Conservation (phyloP, 768 basidiomycete genomes). For the Suillus cothurnatus region DNA sequence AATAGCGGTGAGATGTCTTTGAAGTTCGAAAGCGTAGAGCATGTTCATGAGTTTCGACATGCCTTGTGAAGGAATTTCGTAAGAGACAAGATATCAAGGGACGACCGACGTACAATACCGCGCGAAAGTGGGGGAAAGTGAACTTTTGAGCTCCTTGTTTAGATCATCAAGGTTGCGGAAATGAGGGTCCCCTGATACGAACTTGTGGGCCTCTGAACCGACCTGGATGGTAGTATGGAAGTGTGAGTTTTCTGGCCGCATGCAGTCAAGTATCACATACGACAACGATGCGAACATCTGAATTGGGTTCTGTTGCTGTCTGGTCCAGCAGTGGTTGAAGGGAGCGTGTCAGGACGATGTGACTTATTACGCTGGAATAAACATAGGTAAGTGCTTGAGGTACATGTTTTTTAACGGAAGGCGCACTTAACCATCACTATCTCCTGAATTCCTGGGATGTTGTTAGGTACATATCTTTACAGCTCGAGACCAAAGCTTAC, state of each 20-base stretch:
- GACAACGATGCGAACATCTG: conserved; percentile 64
- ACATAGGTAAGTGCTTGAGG: not conserved
- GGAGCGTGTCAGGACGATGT: conserved; percentile 54
- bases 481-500: conserved; percentile 14
- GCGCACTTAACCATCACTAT: conserved; percentile 49
- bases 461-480: not conserved
- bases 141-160: conserved; percentile 36
- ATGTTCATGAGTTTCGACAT: conserved; percentile 55
- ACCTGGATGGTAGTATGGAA: conserved; percentile 27
- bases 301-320: conserved; percentile 47
- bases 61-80: conserved; percentile 21
- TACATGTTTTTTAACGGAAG: not conserved
- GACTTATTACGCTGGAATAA: conserved; percentile 49
- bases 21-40: conserved; percentile 52
- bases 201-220: conserved; percentile 30
- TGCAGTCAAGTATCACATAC: conserved; percentile 34
- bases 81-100: not conserved
- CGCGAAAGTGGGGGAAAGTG: conserved; percentile 18
- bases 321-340: conserved; percentile 53
- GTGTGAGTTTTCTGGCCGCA: not conserved
- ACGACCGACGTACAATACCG: conserved; percentile 35
- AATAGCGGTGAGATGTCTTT: conserved; percentile 43
- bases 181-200: conserved; percentile 19
- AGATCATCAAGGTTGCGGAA: conserved; percentile 39
- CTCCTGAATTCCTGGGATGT: conserved; percentile 37